Percentiles rank a stretch among this genome's conserved stretches.
phyloP scores from a whole-genome alignment of 176 grass and related monocot genomes.

The Triticum timopheevii region DNA sequence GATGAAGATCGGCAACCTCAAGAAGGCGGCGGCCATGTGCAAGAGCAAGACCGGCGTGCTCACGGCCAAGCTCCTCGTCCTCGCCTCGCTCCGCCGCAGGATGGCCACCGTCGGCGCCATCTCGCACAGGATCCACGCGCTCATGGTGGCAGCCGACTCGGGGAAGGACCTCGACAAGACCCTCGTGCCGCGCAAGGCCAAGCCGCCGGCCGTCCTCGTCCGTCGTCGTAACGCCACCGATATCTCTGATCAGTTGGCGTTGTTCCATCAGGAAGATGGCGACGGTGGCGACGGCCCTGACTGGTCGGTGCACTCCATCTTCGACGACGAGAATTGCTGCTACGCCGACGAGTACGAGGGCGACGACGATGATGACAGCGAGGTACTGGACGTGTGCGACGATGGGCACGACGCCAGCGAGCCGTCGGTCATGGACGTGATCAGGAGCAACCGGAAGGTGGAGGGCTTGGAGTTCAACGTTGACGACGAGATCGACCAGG shows the following conservation, averaged over 20 bases:
- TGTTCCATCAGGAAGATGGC: not conserved
- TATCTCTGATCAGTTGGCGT: not conserved
- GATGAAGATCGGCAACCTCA: conserved; percentile 1
- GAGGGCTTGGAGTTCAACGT: conserved; percentile 68
- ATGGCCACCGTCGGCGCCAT: not conserved
- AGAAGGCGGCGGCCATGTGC: not conserved
- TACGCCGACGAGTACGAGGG: not conserved
- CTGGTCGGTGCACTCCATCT: conserved; percentile 19
- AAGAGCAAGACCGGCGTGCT: conserved; percentile 9
- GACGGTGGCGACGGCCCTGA: not conserved
- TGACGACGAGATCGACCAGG: conserved; percentile 77
- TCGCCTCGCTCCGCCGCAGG: not conserved
- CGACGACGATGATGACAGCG: not conserved
- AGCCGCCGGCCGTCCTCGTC: too few species aligned
- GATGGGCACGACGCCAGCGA: not conserved
- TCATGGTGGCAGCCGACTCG: not conserved
- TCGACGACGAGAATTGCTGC: not conserved
- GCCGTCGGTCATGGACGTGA: conserved; percentile 69
- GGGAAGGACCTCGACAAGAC: not conserved
- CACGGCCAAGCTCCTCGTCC: not conserved
- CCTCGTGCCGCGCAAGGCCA: not conserved
- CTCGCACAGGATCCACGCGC: not conserved
- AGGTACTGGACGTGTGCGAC: not conserved
- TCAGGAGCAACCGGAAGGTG: conserved; percentile 57
- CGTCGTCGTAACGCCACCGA: not conserved